Evolutionary conservation across 129 eudicot genomes (phyloP), one percentile per base, ranked within the genome.

Genomic region (Arctium minus): DNA sequence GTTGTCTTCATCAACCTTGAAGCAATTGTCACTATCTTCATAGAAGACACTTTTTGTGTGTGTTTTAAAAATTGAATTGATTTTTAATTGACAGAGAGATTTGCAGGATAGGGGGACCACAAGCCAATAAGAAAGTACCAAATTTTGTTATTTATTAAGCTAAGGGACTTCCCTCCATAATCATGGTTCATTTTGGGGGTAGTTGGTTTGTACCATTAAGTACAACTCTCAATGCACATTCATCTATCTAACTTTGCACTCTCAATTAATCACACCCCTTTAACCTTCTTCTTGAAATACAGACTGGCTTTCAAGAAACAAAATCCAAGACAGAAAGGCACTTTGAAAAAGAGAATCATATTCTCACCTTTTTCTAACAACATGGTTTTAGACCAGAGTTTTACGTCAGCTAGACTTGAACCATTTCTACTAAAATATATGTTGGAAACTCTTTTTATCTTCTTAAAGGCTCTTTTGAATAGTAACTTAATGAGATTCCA

Each of bases 81-180:
- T 72, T 85, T 86, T 84, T 42, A 86, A 73, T 84, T 82, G 90
- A 85, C 82, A 82, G 81, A 80, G 80, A 83, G 87, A 87, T 86
- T 89, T 91, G 87, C 86, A 85, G 93, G 87, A 78, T 70, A 80
- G 89, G 94, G 94, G 97, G 97, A 90, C 94, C 97, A 90, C 79
- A 70, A 77, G 77, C 87, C 87, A 84, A 84, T 79, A 84, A 80
- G 70, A 86, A 75, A 92, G 97, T 87, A 90, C 87, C 83, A 86
- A 75, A 77, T 48, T 75, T 84, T 80, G 92, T 80, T 81, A 84
- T 79, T 79, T 84, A 84, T 65, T 84, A 80, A 82, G 81, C 86
- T 67, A 46, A 75, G 75, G 81, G 44, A 76, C 60, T 82, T 82
- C 86, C 86, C 81, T 82, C 77, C 77, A 69, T 77, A 33, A 82